These are phyloP conservation scores for Plectranthus barbatus DNA, from an alignment of 257 asterid species.

Conservation along the genomic window DNA sequence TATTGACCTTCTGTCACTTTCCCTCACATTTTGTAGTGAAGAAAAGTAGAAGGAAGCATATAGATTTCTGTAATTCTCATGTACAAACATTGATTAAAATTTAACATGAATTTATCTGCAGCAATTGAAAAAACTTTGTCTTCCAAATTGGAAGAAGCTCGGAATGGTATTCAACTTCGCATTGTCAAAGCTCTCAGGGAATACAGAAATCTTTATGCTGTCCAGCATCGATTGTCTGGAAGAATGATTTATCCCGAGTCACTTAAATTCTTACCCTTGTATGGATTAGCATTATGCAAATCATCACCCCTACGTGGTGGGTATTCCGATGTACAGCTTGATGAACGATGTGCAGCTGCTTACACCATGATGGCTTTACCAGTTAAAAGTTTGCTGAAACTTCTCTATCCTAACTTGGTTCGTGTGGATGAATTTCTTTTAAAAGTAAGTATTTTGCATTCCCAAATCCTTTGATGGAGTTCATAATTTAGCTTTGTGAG, in stretches of 20 bases:
- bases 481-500: constrained; percentile 18
- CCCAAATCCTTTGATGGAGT: constrained; percentile 5
- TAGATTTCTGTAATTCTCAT: neutral
- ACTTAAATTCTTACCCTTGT: constrained; percentile 55
- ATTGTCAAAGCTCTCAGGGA: constrained; percentile 88
- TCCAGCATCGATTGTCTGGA: constrained; percentile 81
- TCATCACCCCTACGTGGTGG: constrained; percentile 90
- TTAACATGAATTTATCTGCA: constrained; percentile 34
- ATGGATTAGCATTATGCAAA: constrained; percentile 65
- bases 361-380: constrained; percentile 78
- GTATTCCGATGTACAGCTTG: constrained; percentile 68
- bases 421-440: constrained; percentile 59
- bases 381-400: constrained; percentile 57
- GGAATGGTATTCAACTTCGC: constrained; percentile 62
- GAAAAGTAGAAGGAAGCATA: neutral
- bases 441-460: constrained; percentile 31
- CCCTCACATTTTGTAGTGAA: neutral
- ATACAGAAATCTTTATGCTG: constrained; percentile 88
- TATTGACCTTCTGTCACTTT: neutral
- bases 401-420: constrained; percentile 63
- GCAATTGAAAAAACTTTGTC: constrained; percentile 88
- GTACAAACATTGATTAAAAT: neutral
- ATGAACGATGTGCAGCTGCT: constrained; percentile 73
- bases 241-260: constrained; percentile 93
- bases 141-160: constrained; percentile 86